These are phyloP conservation scores for Penicillium brevicompactum DNA, from an alignment of 2,329 filamentous ascomycete genomes.

Conservation along the genomic window DNA sequence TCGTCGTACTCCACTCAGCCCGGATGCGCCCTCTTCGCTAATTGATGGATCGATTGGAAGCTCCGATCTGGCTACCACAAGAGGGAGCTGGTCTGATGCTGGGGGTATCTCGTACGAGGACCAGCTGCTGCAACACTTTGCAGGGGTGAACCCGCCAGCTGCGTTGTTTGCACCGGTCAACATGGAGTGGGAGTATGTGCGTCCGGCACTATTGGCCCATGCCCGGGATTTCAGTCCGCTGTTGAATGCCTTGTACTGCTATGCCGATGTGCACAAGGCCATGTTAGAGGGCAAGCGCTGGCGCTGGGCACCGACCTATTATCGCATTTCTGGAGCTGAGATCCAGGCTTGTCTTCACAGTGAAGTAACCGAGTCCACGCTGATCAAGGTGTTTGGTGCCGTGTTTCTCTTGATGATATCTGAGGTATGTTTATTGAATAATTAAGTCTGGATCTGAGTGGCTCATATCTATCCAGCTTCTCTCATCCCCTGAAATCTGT, in stretches of 20 bases:
- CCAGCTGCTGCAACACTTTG: constrained; percentile 33
- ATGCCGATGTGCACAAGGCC: constrained; percentile 35
- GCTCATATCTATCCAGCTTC: constrained; percentile 21
- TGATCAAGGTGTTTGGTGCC: constrained; percentile 31
- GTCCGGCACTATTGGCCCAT: constrained; percentile 26
- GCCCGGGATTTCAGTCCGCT: constrained; percentile 28
- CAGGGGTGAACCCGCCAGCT: constrained; percentile 30
- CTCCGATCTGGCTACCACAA: constrained; percentile 16
- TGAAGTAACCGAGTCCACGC: constrained; percentile 25
- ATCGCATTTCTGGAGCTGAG: constrained; percentile 33
- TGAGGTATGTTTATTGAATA: constrained; percentile 27
- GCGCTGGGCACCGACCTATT: constrained; percentile 33
- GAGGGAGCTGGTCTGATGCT: constrained; percentile 23
- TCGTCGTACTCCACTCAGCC: constrained; percentile 13
- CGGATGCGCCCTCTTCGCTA: constrained; percentile 15
- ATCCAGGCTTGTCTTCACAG: constrained; percentile 31
- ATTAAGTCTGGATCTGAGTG: background rate
- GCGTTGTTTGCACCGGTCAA: constrained; percentile 33
- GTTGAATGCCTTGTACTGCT: constrained; percentile 36
- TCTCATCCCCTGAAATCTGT: constrained; percentile 31
- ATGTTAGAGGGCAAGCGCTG: constrained; percentile 29
- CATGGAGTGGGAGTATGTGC: constrained; percentile 38
- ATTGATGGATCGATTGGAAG: constrained; percentile 19
- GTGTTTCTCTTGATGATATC: constrained; percentile 39
- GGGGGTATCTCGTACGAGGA: constrained; percentile 30